Base-by-base conservation (phyloP, 495 filamentous ascomycete genomes). In the Penicillium lagena region DNA sequence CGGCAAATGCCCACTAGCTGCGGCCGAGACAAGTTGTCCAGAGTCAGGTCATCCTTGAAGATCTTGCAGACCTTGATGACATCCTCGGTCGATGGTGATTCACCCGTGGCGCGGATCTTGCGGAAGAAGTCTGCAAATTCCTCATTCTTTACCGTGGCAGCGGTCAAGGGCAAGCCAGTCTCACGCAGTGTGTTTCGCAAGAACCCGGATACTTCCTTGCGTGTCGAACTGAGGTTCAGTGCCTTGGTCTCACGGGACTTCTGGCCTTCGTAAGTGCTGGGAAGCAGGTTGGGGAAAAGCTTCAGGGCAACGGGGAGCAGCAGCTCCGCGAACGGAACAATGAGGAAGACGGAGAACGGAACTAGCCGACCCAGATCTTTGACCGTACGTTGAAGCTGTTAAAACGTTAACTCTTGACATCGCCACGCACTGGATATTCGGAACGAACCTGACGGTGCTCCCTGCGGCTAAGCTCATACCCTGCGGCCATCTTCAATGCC, bases 1-100 rank as follows among this genome's bases (percentile, higher is more conserved):
- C 89, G 86, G 72, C 91, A 95, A 78, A 99, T 99, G 32, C 81
- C 95, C 17, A 99, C 93, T 31, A 99, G 74, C 62, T 99, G 93
- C 12, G 93, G 91, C 39, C 93, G 80, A 2, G 91, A 96, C 54
- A 99, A 68, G 64, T 97, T 97, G 80, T 99, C 93, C 12, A 99
- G 78, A 0, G 93, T 99, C 47, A 99, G 58, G 62, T 99, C 93
- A 65, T 99, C 93, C 67, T 93, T 95, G 77, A 99, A 99, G 58
- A 95, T 85, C 77, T 99, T 95, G 83, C 94, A 97, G 43, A 99
- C 93, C 70, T 90, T 96, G 70, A 99, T 95, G 48, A 99, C 86
- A 60, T 97, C 93, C 48, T 86, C 79, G 35, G 81, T 81, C 11
- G 87, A 90, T 0, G 94, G 94, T 22, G 80, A 68, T 70, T 97